Evolutionary conservation across 345 rosid species (phyloP).

Genomic region (Acer negundo): DNA sequence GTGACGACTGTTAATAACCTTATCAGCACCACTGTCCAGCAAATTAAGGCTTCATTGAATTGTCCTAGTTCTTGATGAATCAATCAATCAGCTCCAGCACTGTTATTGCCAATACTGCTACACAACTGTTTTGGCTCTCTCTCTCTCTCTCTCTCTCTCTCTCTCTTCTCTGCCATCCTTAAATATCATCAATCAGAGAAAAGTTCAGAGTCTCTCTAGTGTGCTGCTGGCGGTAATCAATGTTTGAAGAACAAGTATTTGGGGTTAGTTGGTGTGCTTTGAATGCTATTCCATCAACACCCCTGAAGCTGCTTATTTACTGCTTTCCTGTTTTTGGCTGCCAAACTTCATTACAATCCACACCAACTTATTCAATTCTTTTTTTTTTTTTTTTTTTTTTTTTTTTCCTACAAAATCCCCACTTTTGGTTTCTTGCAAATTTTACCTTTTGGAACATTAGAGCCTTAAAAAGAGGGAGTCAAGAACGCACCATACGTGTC

Average conservation of each 20-base stretch:
- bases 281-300: conserved; percentile 51
- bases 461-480: conserved; percentile 58
- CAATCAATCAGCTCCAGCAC: conserved; percentile 21
- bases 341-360: conserved; percentile 41
- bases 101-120: conserved; percentile 30
- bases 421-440: conserved; percentile 26
- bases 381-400: conserved; percentile 4
- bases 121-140: conserved; percentile 37
- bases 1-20: conserved; percentile 90
- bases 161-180: conserved; percentile 39
- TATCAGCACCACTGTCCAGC: conserved; percentile 82
- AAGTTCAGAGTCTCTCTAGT: conserved; percentile 30
- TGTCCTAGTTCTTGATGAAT: conserved; percentile 60
- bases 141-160: neutral
- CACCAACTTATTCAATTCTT: conserved; percentile 30
- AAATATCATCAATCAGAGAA: conserved; percentile 42
- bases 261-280: conserved; percentile 55
- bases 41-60: conserved; percentile 88
- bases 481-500: conserved; percentile 93
- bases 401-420: conserved; percentile 15
- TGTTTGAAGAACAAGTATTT: conserved; percentile 33
- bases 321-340: conserved; percentile 38
- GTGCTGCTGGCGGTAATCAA: conserved; percentile 40
- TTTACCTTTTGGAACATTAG: conserved; percentile 20
- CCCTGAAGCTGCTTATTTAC: conserved; percentile 35